Evolutionary conservation across 1,139 yeast species (phyloP), one percentile per base, ranked within the genome.

Genomic region (Debaryomyces psychrophilus): DNA sequence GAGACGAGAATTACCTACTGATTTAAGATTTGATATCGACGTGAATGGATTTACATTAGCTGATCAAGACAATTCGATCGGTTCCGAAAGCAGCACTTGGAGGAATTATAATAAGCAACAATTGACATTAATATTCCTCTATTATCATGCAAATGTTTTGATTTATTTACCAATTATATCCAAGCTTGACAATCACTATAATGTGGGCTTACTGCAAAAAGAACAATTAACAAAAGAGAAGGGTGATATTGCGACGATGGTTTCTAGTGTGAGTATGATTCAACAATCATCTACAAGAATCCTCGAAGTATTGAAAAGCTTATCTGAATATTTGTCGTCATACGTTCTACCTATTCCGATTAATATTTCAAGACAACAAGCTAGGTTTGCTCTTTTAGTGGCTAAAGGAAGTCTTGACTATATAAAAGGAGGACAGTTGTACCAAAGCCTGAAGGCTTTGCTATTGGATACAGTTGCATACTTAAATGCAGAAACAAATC

Each of bases 381-480:
- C 90, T 1, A 70, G 90, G 41, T 76, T 85, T 51, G 77, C 90
- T 0, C 69, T 89, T 14, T 63, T 89, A 46, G 87, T 88, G 15
- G 88, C 95, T 1, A 84, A 84, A 53, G 92, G 95, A 8, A 81
- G 90, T 0, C 71, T 90, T 48, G 96, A 89, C 53, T 89, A 88
- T 60, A 84, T 90, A 2, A 83, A 88, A 59, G 90, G 93, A 22
- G 96, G 97, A 0, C 85, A 93, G 0, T 66, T 90, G 47, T 82
- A 85, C 57, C 86, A 81, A 59, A 89, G 85, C 43, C 82, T 85
- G 61, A 85, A 83, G 52, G 73, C 68, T 31, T 65, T 85, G 41
- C 64, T 86, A 31, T 63, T 73, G 26, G 77, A 71, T 35, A 72
- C 84, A 2, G 65, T 84, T 2, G 65, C 70, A 15, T 77, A 76